phyloP scores from a whole-genome alignment of 148 eudicot species.

The Euryodendron excelsum region DNA sequence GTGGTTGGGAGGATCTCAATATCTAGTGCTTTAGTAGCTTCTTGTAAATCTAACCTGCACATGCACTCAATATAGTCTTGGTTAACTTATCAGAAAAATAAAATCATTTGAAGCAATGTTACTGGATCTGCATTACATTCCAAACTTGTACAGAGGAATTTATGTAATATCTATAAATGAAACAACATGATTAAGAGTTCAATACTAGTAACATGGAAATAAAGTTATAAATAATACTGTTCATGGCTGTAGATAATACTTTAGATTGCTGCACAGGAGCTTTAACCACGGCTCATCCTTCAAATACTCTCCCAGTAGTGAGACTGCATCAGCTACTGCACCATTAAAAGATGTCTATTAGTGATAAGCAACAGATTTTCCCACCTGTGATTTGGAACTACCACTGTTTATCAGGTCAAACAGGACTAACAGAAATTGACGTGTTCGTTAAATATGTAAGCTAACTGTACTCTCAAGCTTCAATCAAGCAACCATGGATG shows the following conservation, averaged over 20 bases:
- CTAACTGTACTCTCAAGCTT: background rate
- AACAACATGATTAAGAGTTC: background rate
- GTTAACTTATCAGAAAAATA: conserved; percentile 28
- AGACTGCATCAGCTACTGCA: conserved; percentile 73
- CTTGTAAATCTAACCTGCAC: conserved; percentile 42
- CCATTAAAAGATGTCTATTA: background rate
- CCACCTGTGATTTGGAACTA: background rate
- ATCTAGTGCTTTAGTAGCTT: conserved; percentile 21
- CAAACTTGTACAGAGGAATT: background rate
- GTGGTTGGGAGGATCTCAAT: conserved; percentile 3
- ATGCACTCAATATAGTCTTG: background rate
- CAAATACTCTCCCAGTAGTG: conserved; percentile 81
- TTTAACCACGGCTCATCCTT: conserved; percentile 93
- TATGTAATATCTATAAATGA: background rate
- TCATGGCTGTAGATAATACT: conserved; percentile 38
- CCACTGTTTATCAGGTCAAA: background rate
- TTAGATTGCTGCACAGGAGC: conserved; percentile 65
- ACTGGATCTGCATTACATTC: background rate
- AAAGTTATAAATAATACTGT: background rate
- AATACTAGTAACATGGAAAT: background rate
- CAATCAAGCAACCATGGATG: background rate
- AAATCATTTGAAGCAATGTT: background rate
- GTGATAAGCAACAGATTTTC: background rate
- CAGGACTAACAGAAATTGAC: background rate
- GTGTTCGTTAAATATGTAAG: background rate